These are phyloP conservation scores for Alternaria arborescens DNA, from an alignment of 2,329 filamentous ascomycete species.

Conservation along the genomic window DNA sequence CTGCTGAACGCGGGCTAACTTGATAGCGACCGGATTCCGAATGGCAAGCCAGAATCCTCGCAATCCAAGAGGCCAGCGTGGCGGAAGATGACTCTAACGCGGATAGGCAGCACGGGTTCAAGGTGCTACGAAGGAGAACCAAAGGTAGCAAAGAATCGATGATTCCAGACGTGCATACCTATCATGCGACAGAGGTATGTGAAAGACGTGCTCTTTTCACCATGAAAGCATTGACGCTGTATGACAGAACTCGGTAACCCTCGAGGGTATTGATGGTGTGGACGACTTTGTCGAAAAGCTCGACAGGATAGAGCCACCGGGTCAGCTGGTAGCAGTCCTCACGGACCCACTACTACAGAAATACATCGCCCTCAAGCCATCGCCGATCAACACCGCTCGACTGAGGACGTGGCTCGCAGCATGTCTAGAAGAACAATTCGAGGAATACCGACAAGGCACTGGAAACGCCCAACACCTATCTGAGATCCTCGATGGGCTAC, in stretches of 20 bases:
- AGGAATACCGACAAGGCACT: slow-evolving; percentile 24
- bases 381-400: slow-evolving; percentile 36
- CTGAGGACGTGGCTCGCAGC: slow-evolving; percentile 51
- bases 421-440: slow-evolving; percentile 50
- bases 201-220: slow-evolving; percentile 9
- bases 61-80: slow-evolving; percentile 69
- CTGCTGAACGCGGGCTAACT: slow-evolving; percentile 33
- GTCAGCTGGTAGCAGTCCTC: slow-evolving; percentile 80
- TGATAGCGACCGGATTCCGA: slow-evolving; percentile 72
- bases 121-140: slow-evolving; percentile 63
- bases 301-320: slow-evolving; percentile 81
- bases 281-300: slow-evolving; percentile 74
- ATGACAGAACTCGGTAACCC: slow-evolving; percentile 53
- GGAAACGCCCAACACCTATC: slow-evolving; percentile 32
- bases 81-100: slow-evolving; percentile 51
- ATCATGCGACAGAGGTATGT: slow-evolving; percentile 70
- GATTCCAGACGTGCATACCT: slow-evolving; percentile 75
- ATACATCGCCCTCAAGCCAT: slow-evolving; percentile 65
- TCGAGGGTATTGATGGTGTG: slow-evolving; percentile 81
- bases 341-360: slow-evolving; percentile 82
- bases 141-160: slow-evolving; percentile 61
- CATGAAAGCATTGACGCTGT: slow-evolving; percentile 15
- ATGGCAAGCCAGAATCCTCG: slow-evolving; percentile 74
- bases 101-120: slow-evolving; percentile 65
- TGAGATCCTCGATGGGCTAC: slow-evolving; percentile 45